Evolutionary conservation across 2,329 filamentous ascomycete genomes (phyloP).

Genomic region (Fusarium continuum): DNA sequence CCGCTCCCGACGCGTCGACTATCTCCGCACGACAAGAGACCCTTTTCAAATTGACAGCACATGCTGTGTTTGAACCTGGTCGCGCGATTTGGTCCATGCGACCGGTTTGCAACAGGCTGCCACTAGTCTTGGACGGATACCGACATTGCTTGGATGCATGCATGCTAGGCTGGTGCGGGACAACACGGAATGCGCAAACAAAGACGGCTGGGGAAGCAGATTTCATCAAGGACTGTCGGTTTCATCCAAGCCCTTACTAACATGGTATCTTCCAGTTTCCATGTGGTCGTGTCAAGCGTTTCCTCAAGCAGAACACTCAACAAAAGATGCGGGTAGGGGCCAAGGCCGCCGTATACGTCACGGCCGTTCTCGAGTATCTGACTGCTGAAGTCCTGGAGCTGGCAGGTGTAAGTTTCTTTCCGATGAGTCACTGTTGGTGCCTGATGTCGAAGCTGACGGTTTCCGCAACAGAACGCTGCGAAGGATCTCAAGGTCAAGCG

Average conservation of each 20-base stretch:
- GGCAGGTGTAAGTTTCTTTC: conserved; percentile 74
- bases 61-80: not conserved
- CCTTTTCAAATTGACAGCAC: conserved; percentile 23
- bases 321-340: conserved; percentile 99
- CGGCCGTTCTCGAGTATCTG: conserved; percentile 96
- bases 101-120: conserved; percentile 2
- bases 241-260: conserved; percentile 34
- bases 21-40: conserved; percentile 38
- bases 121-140: conserved; percentile 10
- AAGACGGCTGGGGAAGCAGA: conserved; percentile 11
- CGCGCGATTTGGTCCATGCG: conserved; percentile 18
- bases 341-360: conserved; percentile 98
- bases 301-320: conserved; percentile 98
- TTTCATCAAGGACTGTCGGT: conserved; percentile 10
- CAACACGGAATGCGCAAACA: conserved; percentile 25
- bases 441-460: conserved; percentile 37
- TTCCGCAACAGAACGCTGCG: conserved; percentile 80
- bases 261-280: conserved; percentile 75
- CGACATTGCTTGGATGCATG: conserved; percentile 6
- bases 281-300: conserved; percentile 99
- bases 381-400: conserved; percentile 98
- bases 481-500: conserved; percentile 99
- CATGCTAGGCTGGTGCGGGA: conserved; percentile 23
- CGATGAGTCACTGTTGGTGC: conserved; percentile 8
- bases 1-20: conserved; percentile 38